Evolutionary conservation across 768 basidiomycete species (phyloP), one percentile per base, ranked within the genome.

Genomic region (Kwoniella sp.): DNA sequence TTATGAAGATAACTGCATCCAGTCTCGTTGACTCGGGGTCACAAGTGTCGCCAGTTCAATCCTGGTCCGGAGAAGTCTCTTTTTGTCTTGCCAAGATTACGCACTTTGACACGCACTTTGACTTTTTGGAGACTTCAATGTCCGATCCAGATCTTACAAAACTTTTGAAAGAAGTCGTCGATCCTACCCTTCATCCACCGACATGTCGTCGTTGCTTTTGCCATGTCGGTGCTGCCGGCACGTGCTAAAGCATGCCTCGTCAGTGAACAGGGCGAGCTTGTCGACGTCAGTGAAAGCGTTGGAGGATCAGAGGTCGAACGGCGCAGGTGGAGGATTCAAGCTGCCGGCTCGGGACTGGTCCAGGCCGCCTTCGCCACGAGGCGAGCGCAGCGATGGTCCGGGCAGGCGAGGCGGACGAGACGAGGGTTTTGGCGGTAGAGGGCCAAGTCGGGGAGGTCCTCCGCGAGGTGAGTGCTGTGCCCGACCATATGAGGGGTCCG

Each of bases 271-370:
- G 27, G 2, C 19, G 19, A 23, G 40, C 32, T 20, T 29, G 1
- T 37, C 48, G 12, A 39, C 48, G 22, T 23, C 48, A 10, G 28
- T 28, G n/a, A 23, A 10, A 29, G 22, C 14, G 25, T 31, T 6
- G 39, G 41, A 28, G n/a, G 26, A 32, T 36, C 33, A 10, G 46
- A 41, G 17, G 8, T 20, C 37, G 7, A n/a, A n/a, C n/a, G n/a
- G n/a, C n/a, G 19, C 15, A 36, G 34, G 37, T 27, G 52, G 34
- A 41, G 45, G 44, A 12, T 54, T 54, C 38, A 54, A 47, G 45
- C 45, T 54, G 12, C 52, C 52, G 11, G 20, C 31, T n/a, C 26
- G 52, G 22, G 52, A 54, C 29, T 54, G 52, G 52, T 54, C 52
- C 15, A 32, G 38, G 5, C 31, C 17, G 25, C 50, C 50, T 44